Conservation (phyloP, 1,139 yeast genomes). For the Magnusiomyces sp. region DNA sequence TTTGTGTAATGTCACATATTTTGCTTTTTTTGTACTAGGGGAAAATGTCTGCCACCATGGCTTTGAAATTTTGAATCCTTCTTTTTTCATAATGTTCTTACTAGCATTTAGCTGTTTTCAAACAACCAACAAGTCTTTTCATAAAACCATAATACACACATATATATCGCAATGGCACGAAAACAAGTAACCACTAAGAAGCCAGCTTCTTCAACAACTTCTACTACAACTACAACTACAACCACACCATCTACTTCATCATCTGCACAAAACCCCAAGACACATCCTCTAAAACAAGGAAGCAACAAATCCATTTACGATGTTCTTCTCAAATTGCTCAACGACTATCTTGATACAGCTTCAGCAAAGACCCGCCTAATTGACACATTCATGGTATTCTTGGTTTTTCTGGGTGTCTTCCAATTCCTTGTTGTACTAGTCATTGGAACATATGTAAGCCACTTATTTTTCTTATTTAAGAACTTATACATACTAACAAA, state of each 20-base stretch:
- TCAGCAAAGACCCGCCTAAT: conserved; percentile 43
- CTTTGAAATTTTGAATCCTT: too few species aligned
- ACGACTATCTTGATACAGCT: conserved; percentile 19
- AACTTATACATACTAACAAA: background rate
- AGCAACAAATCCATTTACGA: background rate
- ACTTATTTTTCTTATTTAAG: background rate
- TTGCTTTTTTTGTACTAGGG: too few species aligned
- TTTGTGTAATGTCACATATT: too few species aligned
- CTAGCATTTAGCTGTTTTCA: too few species aligned
- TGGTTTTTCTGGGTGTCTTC: conserved; percentile 64
- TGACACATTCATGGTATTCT: conserved; percentile 66
- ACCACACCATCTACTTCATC: background rate
- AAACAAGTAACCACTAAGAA: too few species aligned
- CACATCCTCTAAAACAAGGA: conserved; percentile 16
- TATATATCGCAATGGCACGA: too few species aligned
- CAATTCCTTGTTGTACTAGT: conserved; percentile 72
- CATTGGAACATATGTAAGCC: conserved; percentile 62
- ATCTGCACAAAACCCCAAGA: background rate
- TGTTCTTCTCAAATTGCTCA: conserved; percentile 15
- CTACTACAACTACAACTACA: background rate
- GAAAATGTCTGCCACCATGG: too few species aligned
- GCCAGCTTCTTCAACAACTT: background rate
- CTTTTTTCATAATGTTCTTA: too few species aligned
- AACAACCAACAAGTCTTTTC: too few species aligned
- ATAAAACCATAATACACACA: too few species aligned